Percentiles rank a stretch among this genome's conserved stretches.
phyloP scores from a whole-genome alignment of 352 stramenopile genomes.

The Lagenidium giganteum region DNA sequence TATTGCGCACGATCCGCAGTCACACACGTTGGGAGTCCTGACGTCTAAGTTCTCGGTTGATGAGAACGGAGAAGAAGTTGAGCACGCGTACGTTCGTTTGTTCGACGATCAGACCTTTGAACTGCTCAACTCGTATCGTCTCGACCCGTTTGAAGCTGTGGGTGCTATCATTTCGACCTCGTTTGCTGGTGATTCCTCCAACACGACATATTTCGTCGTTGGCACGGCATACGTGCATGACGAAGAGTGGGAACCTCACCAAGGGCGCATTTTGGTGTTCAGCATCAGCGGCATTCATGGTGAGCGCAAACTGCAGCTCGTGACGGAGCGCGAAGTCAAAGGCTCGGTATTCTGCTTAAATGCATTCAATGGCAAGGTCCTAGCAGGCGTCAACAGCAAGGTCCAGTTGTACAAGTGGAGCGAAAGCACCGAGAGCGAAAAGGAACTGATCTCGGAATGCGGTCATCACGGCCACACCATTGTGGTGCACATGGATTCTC shows the following conservation, averaged over 20 bases:
- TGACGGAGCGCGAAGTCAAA: constrained; percentile 92
- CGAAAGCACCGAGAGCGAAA: constrained; percentile 85
- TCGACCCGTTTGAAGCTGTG: constrained; percentile 86
- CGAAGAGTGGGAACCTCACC: constrained; percentile 94
- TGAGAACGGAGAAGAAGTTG: constrained; percentile 79
- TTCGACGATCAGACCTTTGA: constrained; percentile 98
- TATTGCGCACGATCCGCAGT: constrained; percentile 84
- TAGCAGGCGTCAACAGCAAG: constrained; percentile 94
- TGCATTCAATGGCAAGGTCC: constrained; percentile 91
- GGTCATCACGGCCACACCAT: constrained; percentile 95
- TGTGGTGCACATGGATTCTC: constrained; percentile 93
- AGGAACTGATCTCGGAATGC: constrained; percentile 89
- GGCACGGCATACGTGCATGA: constrained; percentile 91
- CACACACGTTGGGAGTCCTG: constrained; percentile 77
- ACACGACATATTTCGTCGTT: constrained; percentile 80
- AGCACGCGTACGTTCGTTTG: constrained; percentile 90
- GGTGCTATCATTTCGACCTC: constrained; percentile 79
- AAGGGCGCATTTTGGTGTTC: constrained; percentile 94
- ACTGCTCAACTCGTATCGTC: constrained; percentile 75
- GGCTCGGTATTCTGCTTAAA: constrained; percentile 95
- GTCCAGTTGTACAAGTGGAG: constrained; percentile 91
- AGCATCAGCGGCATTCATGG: constrained; percentile 70
- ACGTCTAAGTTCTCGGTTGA: constrained; percentile 81
- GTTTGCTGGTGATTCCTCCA: constrained; percentile 72
- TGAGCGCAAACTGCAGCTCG: constrained; percentile 83